Base-by-base conservation (phyloP, 352 stramenopile genomes). In the Phytophthora brassicae region DNA sequence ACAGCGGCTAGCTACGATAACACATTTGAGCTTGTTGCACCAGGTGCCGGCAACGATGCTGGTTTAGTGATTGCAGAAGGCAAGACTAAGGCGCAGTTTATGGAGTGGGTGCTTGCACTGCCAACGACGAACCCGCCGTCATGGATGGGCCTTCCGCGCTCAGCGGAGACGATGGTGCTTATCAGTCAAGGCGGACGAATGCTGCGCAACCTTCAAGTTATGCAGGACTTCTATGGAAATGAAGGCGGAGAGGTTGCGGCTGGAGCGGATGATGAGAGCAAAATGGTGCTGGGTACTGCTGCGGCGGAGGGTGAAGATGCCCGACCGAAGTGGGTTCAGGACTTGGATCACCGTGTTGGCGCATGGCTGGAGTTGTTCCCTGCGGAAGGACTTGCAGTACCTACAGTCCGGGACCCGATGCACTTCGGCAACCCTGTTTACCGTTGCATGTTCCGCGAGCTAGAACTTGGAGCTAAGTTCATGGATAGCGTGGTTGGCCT, bases 1-100 rank as follows among this genome's bases (percentile, higher is more conserved):
- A 96, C 92, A 6, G 85, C 92, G 4, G 74, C 97, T 38, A 94
- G 86, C 57, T 99, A 99, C 67, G 85, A 99, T 66, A 87, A 83
- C 51, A 88, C 78, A 4, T 94, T 91, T 54, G 63, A 78, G 49
- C 74, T 93, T 23, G 84, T 92, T 19, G 68, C 63, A 11, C 53
- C 64, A 41, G 70, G 63, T 22, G 70, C 77, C 36, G 74, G 73
- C 16, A 74, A 72, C 19, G 73, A 79, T 42, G 70, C 77, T 19
- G 71, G 68, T 23, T 53, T 97, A 17, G 60, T 96, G 14, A 91
- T 95, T 28, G 77, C 94, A 4, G 82, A 95, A 55, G 90, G 90
- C n/a, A 97, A 93, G 42, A 96, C 84, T 1, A 97, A 95, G 51
- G 75, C 89, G 29, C 89, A 96, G 23, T 98, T 98, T 52, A 81